These are phyloP conservation scores for Pythium rhizo-oryzae DNA, from an alignment of 352 stramenopile genomes.

Conservation along the genomic window DNA sequence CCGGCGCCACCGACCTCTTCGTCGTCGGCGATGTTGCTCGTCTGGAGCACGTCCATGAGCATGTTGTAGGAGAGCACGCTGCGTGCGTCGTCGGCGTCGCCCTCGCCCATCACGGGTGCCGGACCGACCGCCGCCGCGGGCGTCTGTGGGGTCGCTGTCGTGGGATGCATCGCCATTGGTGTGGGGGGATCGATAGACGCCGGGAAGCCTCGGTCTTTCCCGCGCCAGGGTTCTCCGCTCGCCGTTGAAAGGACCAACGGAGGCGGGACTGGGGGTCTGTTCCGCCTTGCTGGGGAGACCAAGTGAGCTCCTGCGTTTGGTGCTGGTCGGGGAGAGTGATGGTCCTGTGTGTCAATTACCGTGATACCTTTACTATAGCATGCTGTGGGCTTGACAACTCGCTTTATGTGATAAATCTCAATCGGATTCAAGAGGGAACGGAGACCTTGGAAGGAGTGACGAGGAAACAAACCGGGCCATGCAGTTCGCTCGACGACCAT, in stretches of 20 bases:
- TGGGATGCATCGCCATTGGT: neutral
- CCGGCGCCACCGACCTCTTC: constrained; percentile 51
- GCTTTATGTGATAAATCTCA: neutral
- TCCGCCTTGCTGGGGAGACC: neutral
- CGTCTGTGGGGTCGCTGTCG: neutral
- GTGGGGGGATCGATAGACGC: neutral
- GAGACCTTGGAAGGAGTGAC: neutral
- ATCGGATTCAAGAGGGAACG: neutral
- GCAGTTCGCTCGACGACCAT: too few relatives aligned
- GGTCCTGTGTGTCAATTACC: neutral
- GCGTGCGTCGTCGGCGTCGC: constrained; percentile 20
- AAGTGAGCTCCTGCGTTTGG: neutral
- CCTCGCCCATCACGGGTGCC: constrained; percentile 13
- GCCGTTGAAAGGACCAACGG: constrained; percentile 9
- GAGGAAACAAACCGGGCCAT: too few relatives aligned
- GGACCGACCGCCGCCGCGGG: neutral
- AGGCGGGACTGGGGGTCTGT: neutral
- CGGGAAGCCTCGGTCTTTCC: neutral
- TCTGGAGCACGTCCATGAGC: constrained; percentile 76
- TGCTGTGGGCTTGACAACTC: neutral
- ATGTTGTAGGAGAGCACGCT: constrained; percentile 73
- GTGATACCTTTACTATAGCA: neutral
- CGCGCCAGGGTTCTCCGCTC: constrained; percentile 4
- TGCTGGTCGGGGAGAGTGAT: neutral
- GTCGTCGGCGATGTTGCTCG: constrained; percentile 78